These are phyloP conservation scores for Leccinellum albellum DNA, from an alignment of 768 basidiomycete genomes.

Conservation along the genomic window DNA sequence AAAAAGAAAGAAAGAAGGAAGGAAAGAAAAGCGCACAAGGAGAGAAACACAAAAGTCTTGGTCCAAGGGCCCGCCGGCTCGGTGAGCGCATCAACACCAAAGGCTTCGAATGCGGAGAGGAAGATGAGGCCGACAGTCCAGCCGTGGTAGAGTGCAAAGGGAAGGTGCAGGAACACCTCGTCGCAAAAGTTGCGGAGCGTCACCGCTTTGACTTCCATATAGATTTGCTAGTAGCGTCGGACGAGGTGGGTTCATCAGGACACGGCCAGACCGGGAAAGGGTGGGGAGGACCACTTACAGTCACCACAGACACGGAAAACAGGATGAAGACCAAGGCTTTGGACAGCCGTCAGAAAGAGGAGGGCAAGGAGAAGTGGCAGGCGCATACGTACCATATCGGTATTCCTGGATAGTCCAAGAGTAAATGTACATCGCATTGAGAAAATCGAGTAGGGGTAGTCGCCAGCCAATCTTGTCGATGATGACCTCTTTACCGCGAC, in stretches of 20 bases:
- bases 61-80: slow-evolving; percentile 55
- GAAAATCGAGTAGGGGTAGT: slow-evolving; percentile 57
- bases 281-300: slow-evolving; percentile 25
- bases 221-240: slow-evolving; percentile 46
- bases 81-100: slow-evolving; percentile 53
- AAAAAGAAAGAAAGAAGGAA: not conserved
- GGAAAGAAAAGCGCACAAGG: slow-evolving; percentile 36
- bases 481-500: slow-evolving; percentile 51
- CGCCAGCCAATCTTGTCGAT: slow-evolving; percentile 66
- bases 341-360: slow-evolving; percentile 14
- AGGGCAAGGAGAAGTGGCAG: not conserved
- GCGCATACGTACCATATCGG: slow-evolving; percentile 32
- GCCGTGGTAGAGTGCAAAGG: slow-evolving; percentile 69
- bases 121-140: slow-evolving; percentile 53
- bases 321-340: slow-evolving; percentile 39
- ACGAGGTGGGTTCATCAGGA: not conserved
- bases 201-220: slow-evolving; percentile 62
- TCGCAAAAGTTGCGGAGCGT: slow-evolving; percentile 46
- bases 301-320: slow-evolving; percentile 48
- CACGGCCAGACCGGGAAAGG: not conserved
- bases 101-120: slow-evolving; percentile 56
- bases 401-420: slow-evolving; percentile 55
- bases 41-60: slow-evolving; percentile 59
- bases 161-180: slow-evolving; percentile 67
- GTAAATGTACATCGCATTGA: slow-evolving; percentile 64